Evolutionary conservation across 106 monocot species (phyloP).

Genomic region (Dendrobium catenatum): DNA sequence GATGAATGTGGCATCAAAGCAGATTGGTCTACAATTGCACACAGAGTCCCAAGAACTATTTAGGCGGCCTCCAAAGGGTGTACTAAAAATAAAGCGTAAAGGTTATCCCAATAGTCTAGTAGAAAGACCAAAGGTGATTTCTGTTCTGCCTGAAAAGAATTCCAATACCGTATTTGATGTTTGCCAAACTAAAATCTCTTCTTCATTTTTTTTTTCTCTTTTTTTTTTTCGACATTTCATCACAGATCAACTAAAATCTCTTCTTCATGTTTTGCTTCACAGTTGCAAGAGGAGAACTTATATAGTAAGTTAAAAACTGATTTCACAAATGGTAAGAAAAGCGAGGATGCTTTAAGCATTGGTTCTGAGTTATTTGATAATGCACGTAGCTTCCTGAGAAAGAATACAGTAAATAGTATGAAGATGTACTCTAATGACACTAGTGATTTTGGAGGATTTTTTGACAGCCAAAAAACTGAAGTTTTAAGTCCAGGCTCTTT

Average conservation of each 20-base stretch:
- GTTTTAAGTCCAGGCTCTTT: background rate
- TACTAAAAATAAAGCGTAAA: constrained; percentile 71
- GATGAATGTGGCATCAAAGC: constrained; percentile 17
- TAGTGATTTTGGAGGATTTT: background rate
- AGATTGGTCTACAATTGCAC: constrained; percentile 12
- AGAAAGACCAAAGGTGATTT: constrained; percentile 4
- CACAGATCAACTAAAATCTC: constrained; percentile 9
- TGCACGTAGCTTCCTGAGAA: background rate
- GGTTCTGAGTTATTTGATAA: background rate
- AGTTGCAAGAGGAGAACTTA: constrained; percentile 15
- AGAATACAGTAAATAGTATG: background rate
- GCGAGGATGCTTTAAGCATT: background rate
- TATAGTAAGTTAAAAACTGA: constrained; percentile 1
- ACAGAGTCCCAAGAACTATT: constrained; percentile 14
- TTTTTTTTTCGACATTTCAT: too few species aligned
- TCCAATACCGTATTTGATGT: constrained; percentile 5
- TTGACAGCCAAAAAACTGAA: background rate
- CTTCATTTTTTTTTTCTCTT: background rate
- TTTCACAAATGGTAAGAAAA: background rate
- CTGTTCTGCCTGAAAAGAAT: constrained; percentile 12
- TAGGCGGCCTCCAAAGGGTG: constrained; percentile 52
- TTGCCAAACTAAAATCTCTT: constrained; percentile 13
- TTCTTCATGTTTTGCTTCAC: constrained; percentile 10
- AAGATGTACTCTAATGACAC: background rate
- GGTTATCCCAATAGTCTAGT: background rate